A percentile compares a stretch with the other conserved stretches of the same genome.
Evolutionary conservation across 1,284 basidiomycete genomes (phyloP).

Genomic region (Sanghuangporus weigelae): DNA sequence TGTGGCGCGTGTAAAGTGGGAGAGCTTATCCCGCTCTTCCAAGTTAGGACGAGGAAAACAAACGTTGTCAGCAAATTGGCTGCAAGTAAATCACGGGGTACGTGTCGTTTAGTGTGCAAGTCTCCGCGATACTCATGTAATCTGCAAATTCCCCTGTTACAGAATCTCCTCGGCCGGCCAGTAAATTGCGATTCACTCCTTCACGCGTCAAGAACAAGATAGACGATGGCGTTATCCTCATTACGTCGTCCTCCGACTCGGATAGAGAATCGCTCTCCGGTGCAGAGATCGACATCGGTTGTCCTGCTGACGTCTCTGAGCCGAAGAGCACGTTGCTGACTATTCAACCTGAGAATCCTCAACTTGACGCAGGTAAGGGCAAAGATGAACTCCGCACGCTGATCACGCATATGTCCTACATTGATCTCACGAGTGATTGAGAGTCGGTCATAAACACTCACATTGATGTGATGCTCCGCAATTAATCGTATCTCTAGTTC

Average conservation of each 20-base stretch:
- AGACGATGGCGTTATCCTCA: not conserved
- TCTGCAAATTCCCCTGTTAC: not conserved
- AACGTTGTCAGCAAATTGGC: conserved; percentile 38
- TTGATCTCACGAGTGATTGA: not conserved
- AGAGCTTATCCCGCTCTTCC: conserved; percentile 51
- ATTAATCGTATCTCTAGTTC: not conserved
- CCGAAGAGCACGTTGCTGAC: not conserved
- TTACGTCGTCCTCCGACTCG: not conserved
- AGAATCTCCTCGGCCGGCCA: not conserved
- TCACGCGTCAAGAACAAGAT: not conserved
- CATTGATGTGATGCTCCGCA: not conserved
- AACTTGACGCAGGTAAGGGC: not conserved
- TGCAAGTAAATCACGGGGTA: conserved; percentile 42
- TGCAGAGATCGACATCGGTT: not conserved
- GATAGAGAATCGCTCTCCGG: not conserved
- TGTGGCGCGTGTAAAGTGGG: conserved; percentile 51
- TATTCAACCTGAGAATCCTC: not conserved
- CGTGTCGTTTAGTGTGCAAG: conserved; percentile 16
- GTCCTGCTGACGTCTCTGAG: not conserved
- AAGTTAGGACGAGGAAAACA: conserved; percentile 37
- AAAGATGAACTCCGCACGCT: not conserved
- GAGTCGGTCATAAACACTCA: not conserved
- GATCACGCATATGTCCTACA: not conserved
- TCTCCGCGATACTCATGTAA: not conserved
- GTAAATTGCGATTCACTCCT: not conserved